Base-by-base conservation (phyloP, 768 basidiomycete species). In the Russula virescens region DNA sequence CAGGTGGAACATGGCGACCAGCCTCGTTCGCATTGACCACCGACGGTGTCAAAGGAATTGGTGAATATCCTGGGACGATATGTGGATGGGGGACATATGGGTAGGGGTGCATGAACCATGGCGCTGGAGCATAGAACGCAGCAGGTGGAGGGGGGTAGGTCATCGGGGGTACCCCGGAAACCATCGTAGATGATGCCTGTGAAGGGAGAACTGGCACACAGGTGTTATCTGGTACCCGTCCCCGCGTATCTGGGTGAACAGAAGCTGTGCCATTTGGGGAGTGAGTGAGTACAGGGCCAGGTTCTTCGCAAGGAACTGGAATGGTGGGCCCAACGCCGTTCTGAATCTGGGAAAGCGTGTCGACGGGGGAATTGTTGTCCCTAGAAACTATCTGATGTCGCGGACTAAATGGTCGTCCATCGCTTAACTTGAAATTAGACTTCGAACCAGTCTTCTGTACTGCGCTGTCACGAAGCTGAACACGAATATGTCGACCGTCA, bases 401-500 rank as follows among this genome's bases (percentile, higher is more conserved):
- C 35, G 58, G 62, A 21, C 63, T 60, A 47, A 64, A 55, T 28
- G 42, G 58, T 28, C 58, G 46, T 21, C 58, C 53, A 25, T 63
- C 52, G n/a, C 47, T 28, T 8, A 34, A 28, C 53, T 34, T 64
- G 46, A 59, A 25, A 50, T 55, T 50, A 78, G 77, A 50, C 81
- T 60, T 64, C 21, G 46, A 19, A 4, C 58, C 47, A 25, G 81
- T 9, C 60, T 47, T 65, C n/a, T 76, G 74, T 35, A 83, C 82
- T 64, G 87, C 83, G 69, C 81, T 81, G 65, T 89, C 88, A 47
- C 88, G 81, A 42, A 91, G 74, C 66, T 90, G 87, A 40, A 92
- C 88, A 21, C 89, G 83, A 71, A 92, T 84, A 5, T 83, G 77
- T 49, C 87, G 84, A 28, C 88, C 89, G 57, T 84, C 82, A 60